These are phyloP conservation scores for Fusarium guadeloupense DNA, from an alignment of 2,329 filamentous ascomycete species.

Conservation along the genomic window DNA sequence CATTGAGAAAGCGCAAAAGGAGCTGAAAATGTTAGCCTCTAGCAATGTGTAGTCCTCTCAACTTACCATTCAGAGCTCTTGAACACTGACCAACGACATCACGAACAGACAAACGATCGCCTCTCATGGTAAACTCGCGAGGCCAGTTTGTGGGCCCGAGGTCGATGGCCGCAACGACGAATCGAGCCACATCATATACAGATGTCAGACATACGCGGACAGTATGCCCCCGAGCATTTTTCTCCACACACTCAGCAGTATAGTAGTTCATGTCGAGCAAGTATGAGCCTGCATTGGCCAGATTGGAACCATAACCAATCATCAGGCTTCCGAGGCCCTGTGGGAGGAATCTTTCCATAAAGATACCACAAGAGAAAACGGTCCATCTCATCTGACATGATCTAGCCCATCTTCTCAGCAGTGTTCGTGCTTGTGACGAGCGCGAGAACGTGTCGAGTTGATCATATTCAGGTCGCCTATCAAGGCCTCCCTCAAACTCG, in stretches of 20 bases:
- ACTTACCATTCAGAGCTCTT: slow-evolving; percentile 58
- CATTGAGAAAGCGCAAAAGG: slow-evolving; percentile 51
- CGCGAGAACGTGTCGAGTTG: slow-evolving; percentile 68
- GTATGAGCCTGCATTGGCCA: slow-evolving; percentile 69
- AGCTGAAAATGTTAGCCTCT: slow-evolving; percentile 46
- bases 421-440: slow-evolving; percentile 60
- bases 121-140: slow-evolving; percentile 72
- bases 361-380: slow-evolving; percentile 76
- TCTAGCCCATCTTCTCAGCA: slow-evolving; percentile 63
- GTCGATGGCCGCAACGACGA: slow-evolving; percentile 74
- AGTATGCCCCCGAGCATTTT: slow-evolving; percentile 58
- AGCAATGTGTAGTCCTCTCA: not conserved
- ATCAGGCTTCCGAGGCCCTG: slow-evolving; percentile 68
- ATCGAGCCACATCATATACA: slow-evolving; percentile 74
- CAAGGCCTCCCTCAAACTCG: slow-evolving; percentile 75
- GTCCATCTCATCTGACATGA: slow-evolving; percentile 68
- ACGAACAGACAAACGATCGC: slow-evolving; percentile 70
- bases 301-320: slow-evolving; percentile 66
- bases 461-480: slow-evolving; percentile 62
- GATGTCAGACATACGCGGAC: slow-evolving; percentile 74
- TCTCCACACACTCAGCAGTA: slow-evolving; percentile 68
- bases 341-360: slow-evolving; percentile 79
- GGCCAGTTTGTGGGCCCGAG: slow-evolving; percentile 71
- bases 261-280: slow-evolving; percentile 69
- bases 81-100: slow-evolving; percentile 64